Percentiles rank a stretch among this genome's conserved stretches.
These are phyloP conservation scores for Eucalyptus marginata DNA, from an alignment of 345 rosid species.

Conservation along the genomic window DNA sequence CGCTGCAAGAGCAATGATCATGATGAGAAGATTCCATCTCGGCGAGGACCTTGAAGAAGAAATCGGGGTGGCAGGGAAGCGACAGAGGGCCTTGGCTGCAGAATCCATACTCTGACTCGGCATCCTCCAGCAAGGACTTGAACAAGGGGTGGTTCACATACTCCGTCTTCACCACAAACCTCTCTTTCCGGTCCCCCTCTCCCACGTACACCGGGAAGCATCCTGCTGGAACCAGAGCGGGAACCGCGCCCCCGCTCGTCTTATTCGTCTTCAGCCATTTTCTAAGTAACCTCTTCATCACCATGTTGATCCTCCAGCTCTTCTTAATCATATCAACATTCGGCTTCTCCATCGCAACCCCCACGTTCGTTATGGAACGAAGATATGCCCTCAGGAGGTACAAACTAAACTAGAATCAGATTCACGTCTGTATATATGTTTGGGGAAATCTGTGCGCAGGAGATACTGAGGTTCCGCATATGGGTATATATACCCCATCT, in stretches of 20 bases:
- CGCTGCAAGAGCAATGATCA: background rate
- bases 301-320: background rate
- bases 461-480: background rate
- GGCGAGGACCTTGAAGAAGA: slow-evolving; percentile 43
- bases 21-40: slow-evolving; percentile 19
- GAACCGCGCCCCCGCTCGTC: background rate
- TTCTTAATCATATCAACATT: background rate
- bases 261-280: background rate
- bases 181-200: slow-evolving; percentile 23
- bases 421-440: background rate
- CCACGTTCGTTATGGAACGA: background rate
- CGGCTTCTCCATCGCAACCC: background rate
- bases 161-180: slow-evolving; percentile 37
- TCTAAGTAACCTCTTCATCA: background rate
- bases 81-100: slow-evolving; percentile 45
- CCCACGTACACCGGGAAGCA: slow-evolving; percentile 78
- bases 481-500: background rate
- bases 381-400: background rate
- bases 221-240: slow-evolving; percentile 6
- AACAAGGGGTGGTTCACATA: slow-evolving; percentile 59
- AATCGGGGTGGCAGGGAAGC: slow-evolving; percentile 69
- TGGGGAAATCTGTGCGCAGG: background rate
- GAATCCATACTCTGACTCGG: slow-evolving; percentile 59
- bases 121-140: slow-evolving; percentile 62
- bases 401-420: background rate